phyloP scores from a whole-genome alignment of 441 rosid species.

The Erysimum pusillum region DNA sequence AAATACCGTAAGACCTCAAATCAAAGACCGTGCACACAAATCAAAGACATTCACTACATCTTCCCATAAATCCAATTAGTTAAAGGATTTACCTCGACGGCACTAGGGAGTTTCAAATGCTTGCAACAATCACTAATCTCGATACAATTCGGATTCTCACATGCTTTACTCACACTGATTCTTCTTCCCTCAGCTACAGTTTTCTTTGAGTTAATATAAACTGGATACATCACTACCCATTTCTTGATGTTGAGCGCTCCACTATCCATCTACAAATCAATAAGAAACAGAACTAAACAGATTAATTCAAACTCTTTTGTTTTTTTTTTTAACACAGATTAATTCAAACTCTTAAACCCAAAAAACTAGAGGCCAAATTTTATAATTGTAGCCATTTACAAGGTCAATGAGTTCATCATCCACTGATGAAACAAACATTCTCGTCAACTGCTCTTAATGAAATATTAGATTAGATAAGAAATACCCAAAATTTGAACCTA shows the following conservation, averaged over 20 bases:
- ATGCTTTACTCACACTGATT: slow-evolving; percentile 67
- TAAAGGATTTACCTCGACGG: slow-evolving; percentile 64
- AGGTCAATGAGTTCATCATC: not conserved
- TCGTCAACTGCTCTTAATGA: not conserved
- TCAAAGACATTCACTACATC: not conserved
- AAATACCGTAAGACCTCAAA: slow-evolving; percentile 11
- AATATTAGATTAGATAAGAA: not conserved
- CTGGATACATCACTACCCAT: slow-evolving; percentile 79
- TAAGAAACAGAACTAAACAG: not conserved
- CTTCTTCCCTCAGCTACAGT: slow-evolving; percentile 86
- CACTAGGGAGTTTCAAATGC: slow-evolving; percentile 69
- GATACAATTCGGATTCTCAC: slow-evolving; percentile 79
- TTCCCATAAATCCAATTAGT: not conserved
- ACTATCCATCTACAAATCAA: slow-evolving; percentile 53
- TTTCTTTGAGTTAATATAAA: slow-evolving; percentile 87
- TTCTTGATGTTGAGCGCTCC: slow-evolving; percentile 62
- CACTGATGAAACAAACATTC: slow-evolving; percentile 1
- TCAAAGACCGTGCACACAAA: not conserved
- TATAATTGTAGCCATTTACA: not conserved
- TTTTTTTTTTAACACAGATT: no score
- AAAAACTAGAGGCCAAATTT: not conserved
- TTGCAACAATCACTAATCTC: slow-evolving; percentile 84
- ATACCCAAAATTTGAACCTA: not conserved
- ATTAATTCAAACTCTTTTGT: not conserved
- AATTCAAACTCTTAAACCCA: not conserved